Base-by-base conservation (phyloP, 768 basidiomycete species). In the Boletus tomentosulus region DNA sequence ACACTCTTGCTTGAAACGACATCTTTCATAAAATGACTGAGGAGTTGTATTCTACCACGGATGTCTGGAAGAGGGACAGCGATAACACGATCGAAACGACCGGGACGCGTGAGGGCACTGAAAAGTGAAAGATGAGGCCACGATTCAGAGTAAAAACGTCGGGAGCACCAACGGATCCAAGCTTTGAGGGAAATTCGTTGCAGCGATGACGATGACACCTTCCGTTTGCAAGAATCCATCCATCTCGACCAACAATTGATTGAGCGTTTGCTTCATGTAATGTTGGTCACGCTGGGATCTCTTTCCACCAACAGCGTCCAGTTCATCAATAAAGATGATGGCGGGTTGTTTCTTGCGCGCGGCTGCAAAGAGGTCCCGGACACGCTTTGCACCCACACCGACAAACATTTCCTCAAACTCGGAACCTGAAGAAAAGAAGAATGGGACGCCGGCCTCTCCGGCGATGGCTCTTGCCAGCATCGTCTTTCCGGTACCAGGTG, bases 321-420 rank as follows among this genome's bases (percentile, higher is more conserved):
- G 74, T 66, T 98, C 94, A 62, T 98, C 94, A 63, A 99, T 98
- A 74, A 99, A 99, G 57, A 99, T 93, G 70, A 99, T 98, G 15
- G 97, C 88, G 6, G 97, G 95, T 56, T 95, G 84, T 68, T 91
- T 91, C 74, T 96, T 95, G 49, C 94, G 83, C 24, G 97, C 97
- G 6, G 91, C 85, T 6, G 90, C 85, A 62, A 99, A 99, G 28
- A 99, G 81, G 57, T 98, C 96, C 38, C 97, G 83, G 38, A 99
- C 90, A 11, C 97, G 87, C 67, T 95, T 93, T 15, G 97, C 95
- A 48, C 94, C 94, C 34, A 92, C 87, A 51, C 93, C 93, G 45
- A 96, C 94, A 66, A 94, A 96, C 86, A 98, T 95, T 71, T 98
- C 96, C 67, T 98, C 96, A 59, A 98, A 98, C 64, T 97, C 94